These are phyloP conservation scores for Thalia dealbata DNA, from an alignment of 176 grass and related monocot genomes.

Conservation along the genomic window DNA sequence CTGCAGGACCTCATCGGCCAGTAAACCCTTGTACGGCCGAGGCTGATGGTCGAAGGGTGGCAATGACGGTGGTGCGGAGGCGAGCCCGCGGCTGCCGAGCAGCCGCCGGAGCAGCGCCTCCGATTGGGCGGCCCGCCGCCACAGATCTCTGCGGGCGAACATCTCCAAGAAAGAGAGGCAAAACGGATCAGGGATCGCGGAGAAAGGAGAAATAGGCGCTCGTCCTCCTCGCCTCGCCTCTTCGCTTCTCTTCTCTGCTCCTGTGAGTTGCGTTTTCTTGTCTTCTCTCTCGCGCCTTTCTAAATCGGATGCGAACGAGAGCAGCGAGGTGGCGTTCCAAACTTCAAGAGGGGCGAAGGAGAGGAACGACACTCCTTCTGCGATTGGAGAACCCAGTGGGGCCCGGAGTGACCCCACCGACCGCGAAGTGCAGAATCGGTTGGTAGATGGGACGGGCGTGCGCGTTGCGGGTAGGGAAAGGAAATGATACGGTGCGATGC, in stretches of 20 bases:
- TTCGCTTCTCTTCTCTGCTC: no score
- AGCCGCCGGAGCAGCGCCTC: constrained; percentile 19
- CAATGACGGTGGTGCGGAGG: constrained; percentile 31
- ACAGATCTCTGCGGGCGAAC: constrained; percentile 23
- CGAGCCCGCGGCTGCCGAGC: constrained; percentile 18
- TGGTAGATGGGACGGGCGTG: no score
- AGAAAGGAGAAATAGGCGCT: no score
- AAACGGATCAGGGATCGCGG: background rate
- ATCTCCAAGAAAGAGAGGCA: background rate
- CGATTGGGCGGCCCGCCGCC: constrained; percentile 21
- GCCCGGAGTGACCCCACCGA: no score
- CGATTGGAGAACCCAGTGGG: no score
- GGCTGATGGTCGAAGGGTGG: constrained; percentile 75
- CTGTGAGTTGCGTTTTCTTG: no score
- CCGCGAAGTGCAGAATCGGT: no score
- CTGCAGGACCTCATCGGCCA: constrained; percentile 45
- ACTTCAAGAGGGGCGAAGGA: no score
- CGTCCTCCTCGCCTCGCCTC: no score
- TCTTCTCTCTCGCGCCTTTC: no score
- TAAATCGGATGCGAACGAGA: background rate
- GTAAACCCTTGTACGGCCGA: constrained; percentile 47
- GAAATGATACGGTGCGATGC: background rate
- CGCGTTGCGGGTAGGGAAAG: background rate
- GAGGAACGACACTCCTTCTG: no score
- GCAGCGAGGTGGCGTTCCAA: background rate